A percentile compares a stretch with the other conserved stretches of the same genome.
Evolutionary conservation across 2,329 filamentous ascomycete genomes (phyloP).

Genomic region (Fusarium sacchari): DNA sequence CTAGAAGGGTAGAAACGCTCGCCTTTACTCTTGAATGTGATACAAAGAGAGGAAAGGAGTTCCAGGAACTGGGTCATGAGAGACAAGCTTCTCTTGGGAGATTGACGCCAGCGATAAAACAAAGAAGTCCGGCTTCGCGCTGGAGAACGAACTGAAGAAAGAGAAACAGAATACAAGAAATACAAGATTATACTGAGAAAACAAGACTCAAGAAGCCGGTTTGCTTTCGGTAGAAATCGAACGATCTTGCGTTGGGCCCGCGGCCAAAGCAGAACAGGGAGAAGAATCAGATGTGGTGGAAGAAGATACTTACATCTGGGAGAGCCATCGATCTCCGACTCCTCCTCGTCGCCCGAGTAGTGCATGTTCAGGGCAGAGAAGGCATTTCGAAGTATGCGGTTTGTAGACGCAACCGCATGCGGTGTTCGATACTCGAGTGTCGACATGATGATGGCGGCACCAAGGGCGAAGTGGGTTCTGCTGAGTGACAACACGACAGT

Average conservation of each 20-base stretch:
- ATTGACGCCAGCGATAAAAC: neutral
- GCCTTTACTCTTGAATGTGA: neutral
- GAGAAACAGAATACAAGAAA: neutral
- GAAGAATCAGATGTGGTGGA: neutral
- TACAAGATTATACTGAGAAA: neutral
- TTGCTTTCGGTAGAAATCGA: neutral
- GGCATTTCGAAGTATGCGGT: conserved; percentile 14
- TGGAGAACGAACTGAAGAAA: neutral
- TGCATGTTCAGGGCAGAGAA: conserved; percentile 4
- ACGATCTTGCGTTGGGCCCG: neutral
- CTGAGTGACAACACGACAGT: neutral
- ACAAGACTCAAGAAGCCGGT: neutral
- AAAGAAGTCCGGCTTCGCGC: neutral
- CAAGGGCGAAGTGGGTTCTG: neutral
- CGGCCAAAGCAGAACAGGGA: neutral
- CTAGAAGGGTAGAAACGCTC: neutral
- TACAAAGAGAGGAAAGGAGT: neutral
- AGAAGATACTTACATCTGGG: conserved; percentile 10
- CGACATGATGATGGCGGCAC: conserved; percentile 7
- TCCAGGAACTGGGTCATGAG: neutral
- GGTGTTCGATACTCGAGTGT: conserved; percentile 15
- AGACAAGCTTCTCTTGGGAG: neutral
- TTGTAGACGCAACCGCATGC: neutral
- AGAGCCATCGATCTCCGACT: conserved; percentile 1
- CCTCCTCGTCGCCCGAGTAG: neutral